These are phyloP conservation scores for Phaeophleospora eucalypticola DNA, from an alignment of 2,329 filamentous ascomycete species.

Conservation along the genomic window DNA sequence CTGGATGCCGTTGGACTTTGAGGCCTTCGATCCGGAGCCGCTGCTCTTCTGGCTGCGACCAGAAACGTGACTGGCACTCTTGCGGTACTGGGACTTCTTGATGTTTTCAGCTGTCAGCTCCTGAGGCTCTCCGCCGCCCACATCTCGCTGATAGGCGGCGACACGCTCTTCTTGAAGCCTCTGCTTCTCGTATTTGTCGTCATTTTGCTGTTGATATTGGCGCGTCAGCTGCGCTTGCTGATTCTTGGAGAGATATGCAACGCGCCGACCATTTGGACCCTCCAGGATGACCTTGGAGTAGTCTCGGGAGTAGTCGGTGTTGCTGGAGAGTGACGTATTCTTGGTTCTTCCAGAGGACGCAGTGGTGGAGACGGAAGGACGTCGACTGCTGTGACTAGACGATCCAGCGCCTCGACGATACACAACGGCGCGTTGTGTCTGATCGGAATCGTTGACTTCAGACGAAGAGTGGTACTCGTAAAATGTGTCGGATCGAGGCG, in stretches of 20 bases:
- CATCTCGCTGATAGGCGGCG: slow-evolving; percentile 26
- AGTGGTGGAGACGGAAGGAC: slow-evolving; percentile 31
- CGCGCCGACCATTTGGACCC: slow-evolving; percentile 21
- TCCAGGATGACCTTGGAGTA: slow-evolving; percentile 27
- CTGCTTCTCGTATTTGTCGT: slow-evolving; percentile 11
- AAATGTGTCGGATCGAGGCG: slow-evolving; percentile 4
- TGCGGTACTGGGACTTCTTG: slow-evolving; percentile 17
- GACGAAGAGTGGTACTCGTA: slow-evolving; percentile 14
- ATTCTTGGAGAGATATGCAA: slow-evolving; percentile 24
- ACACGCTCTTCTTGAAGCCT: slow-evolving; percentile 17
- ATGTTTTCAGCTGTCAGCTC: slow-evolving; percentile 30
- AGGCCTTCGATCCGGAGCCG: slow-evolving; percentile 20
- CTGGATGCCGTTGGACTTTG: slow-evolving; percentile 21
- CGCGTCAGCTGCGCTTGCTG: slow-evolving; percentile 20
- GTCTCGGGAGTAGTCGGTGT: slow-evolving; percentile 21
- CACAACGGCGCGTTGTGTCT: slow-evolving; percentile 19
- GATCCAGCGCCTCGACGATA: slow-evolving; percentile 7
- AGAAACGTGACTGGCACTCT: slow-evolving; percentile 20
- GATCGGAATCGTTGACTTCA: slow-evolving; percentile 24
- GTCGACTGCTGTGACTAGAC: slow-evolving; percentile 9
- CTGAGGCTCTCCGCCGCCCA: slow-evolving; percentile 18
- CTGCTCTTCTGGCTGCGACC: slow-evolving; percentile 26
- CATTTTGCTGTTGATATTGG: slow-evolving; percentile 14
- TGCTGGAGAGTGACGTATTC: slow-evolving; percentile 23
- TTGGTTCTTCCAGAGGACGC: slow-evolving; percentile 30